Evolutionary conservation across 2,329 filamentous ascomycete species (phyloP), one percentile per base, ranked within the genome.

Genomic region (Colletotrichum sp.): DNA sequence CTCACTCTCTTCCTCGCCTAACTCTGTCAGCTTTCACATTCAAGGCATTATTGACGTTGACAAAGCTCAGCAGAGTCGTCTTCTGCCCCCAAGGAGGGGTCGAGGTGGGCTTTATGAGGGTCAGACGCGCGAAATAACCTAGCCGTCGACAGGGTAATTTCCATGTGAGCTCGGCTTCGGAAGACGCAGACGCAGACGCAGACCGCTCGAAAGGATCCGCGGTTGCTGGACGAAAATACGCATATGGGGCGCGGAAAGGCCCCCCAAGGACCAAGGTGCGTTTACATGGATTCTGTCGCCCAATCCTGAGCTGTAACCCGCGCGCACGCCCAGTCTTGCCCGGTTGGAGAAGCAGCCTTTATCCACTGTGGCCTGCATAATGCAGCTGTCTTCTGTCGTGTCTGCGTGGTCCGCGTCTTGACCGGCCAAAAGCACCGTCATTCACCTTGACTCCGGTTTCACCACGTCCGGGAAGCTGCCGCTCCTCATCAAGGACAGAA

Each of bases 1-100:
- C 43, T 59, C 30, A 59, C 14, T 38, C 34, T 24, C 38, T 34
- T 43, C 63, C 63, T 69, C 56, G 24, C 56, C 21, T 28, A 34
- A 59, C 21, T 69, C 73, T 75, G 64, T 73, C 69, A 73, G 63
- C 64, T 75, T 56, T 75, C 73, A 73, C 63, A 64, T 75, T 66
- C 58, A 32, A 21, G 52, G 10, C 34, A 56, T 69, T 28, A 21
- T 32, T 55, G 63, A 52, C 21, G 13, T 73, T 62, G 52, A 36
- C 34, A 58, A 30, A 24, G 32, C 43, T 52, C 21, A 55, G 12
- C 36, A 56, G 30, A 36, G 30, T 52, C 21, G 18, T 52, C 34
- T 26, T 32, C 21, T 38, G 34, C 24, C 34, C 24, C 59, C 24
- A 26, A 64, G 18, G 63, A 73, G 69, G 58, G 69, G 63, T 52